phyloP scores from a whole-genome alignment of 768 basidiomycete genomes.

The Kondoa subrosea region DNA sequence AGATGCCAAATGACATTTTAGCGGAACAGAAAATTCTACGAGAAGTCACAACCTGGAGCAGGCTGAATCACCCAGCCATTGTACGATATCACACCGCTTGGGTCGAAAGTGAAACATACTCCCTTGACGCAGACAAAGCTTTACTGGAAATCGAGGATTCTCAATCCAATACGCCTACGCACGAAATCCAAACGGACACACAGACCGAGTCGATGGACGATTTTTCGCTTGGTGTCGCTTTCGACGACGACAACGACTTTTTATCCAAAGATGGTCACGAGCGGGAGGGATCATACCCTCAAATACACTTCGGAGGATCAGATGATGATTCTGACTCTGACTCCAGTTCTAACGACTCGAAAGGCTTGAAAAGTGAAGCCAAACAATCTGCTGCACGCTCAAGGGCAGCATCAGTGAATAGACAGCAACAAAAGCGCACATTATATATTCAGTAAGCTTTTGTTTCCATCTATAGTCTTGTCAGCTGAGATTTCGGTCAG shows the following conservation, averaged over 20 bases:
- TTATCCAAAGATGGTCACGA: constrained; percentile 24
- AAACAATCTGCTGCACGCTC: background rate
- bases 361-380: no score
- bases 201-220: constrained; percentile 7
- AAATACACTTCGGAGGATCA: constrained; percentile 26
- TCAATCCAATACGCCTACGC: background rate
- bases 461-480: fast-evolving
- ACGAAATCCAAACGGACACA: constrained; percentile 6
- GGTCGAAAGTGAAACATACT: constrained; percentile 23
- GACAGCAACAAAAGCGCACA: constrained; percentile 21
- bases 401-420: constrained; percentile 1
- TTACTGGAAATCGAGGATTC: constrained; percentile 8
- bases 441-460: constrained; percentile 23
- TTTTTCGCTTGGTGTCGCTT: constrained; percentile 20
- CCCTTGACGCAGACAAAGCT: constrained; percentile 13
- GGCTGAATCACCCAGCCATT: constrained; percentile 5
- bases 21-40: constrained; percentile 25
- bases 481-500: background rate
- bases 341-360: background rate
- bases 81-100: constrained; percentile 25
- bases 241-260: constrained; percentile 27
- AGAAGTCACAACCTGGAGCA: constrained; percentile 27
- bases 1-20: constrained; percentile 23
- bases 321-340: constrained; percentile 10
- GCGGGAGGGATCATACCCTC: constrained; percentile 24